A percentile compares a stretch with the other conserved stretches of the same genome.
Conservation (phyloP, 305 asterid species). For the Fraxinus floribunda region DNA sequence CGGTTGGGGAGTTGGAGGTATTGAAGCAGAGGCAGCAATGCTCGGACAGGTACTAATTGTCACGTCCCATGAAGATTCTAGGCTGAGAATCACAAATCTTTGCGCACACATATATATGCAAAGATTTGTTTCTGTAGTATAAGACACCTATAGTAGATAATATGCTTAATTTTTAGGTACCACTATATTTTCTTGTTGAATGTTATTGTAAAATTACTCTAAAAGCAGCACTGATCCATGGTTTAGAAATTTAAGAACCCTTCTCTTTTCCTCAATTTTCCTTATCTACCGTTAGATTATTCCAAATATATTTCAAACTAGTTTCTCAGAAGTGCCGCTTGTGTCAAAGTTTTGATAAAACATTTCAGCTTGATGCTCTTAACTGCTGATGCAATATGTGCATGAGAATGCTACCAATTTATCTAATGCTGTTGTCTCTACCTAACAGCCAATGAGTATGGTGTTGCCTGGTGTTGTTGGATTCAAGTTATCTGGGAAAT, state of each 20-base stretch:
- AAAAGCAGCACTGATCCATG: neutral
- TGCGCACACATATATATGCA: neutral
- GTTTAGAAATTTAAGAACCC: neutral
- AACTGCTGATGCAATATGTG: neutral
- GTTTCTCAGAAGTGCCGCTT: neutral
- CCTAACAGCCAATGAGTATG: slow-evolving; percentile 92
- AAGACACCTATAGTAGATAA: neutral
- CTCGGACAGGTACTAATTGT: slow-evolving; percentile 68
- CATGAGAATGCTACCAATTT: neutral
- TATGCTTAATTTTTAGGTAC: neutral
- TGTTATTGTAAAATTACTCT: neutral
- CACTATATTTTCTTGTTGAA: neutral
- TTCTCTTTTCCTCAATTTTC: neutral
- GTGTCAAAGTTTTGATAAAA: neutral
- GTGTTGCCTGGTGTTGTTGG: slow-evolving; percentile 99
- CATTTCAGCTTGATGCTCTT: neutral
- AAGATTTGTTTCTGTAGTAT: neutral
- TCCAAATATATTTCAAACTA: neutral
- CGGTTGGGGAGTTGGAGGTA: slow-evolving; percentile 99
- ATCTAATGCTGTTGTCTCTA: slow-evolving; percentile 18
- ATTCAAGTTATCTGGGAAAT: slow-evolving; percentile 79
- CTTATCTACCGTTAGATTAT: neutral
- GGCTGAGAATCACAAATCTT: neutral
- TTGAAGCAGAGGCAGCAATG: slow-evolving; percentile 97
- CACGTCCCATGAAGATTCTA: neutral